Percentiles rank a stretch among this genome's conserved stretches.
Conservation (phyloP, 2,329 filamentous ascomycete genomes). For the Capronia epimyces region DNA sequence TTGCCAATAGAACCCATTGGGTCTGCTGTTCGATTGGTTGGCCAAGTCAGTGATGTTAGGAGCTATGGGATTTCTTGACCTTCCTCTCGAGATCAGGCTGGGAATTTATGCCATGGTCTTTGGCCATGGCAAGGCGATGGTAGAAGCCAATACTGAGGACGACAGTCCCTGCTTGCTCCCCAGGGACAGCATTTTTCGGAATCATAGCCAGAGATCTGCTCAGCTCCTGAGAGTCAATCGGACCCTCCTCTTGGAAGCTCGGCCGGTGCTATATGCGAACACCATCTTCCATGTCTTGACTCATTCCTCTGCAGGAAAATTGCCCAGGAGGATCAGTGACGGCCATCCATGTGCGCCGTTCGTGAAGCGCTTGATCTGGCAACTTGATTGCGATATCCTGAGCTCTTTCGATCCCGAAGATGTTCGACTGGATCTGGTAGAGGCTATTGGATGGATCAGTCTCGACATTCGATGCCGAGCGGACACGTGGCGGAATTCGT, state of each 20-base stretch:
- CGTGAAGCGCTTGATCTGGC: conserved; percentile 25
- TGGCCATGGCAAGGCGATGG: conserved; percentile 15
- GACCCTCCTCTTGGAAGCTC: conserved; percentile 21
- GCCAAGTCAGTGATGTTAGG: not conserved
- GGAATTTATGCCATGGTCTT: conserved; percentile 46
- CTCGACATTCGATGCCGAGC: conserved; percentile 25
- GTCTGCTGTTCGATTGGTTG: no score
- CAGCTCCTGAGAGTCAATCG: conserved; percentile 25
- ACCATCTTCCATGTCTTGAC: conserved; percentile 23
- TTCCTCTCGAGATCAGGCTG: conserved; percentile 49
- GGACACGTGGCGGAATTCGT: conserved; percentile 25
- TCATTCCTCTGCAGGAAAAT: conserved; percentile 22
- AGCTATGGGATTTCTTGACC: conserved; percentile 40
- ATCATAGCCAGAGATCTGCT: conserved; percentile 10
- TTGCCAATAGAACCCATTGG: no score
- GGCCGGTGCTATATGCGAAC: conserved; percentile 25
- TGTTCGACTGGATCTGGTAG: conserved; percentile 8
- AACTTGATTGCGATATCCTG: conserved; percentile 26
- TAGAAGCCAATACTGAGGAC: conserved; percentile 14
- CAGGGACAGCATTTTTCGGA: conserved; percentile 4
- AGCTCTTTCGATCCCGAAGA: conserved; percentile 21
- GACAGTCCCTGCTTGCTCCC: conserved; percentile 20
- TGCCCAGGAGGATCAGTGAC: conserved; percentile 18
- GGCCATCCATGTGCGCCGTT: conserved; percentile 13
- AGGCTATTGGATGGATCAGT: conserved; percentile 12